Percentiles rank a stretch among this genome's conserved stretches.
phyloP scores from a whole-genome alignment of 805 yeast genomes.

The Wickerhamomyces ciferrii region DNA sequence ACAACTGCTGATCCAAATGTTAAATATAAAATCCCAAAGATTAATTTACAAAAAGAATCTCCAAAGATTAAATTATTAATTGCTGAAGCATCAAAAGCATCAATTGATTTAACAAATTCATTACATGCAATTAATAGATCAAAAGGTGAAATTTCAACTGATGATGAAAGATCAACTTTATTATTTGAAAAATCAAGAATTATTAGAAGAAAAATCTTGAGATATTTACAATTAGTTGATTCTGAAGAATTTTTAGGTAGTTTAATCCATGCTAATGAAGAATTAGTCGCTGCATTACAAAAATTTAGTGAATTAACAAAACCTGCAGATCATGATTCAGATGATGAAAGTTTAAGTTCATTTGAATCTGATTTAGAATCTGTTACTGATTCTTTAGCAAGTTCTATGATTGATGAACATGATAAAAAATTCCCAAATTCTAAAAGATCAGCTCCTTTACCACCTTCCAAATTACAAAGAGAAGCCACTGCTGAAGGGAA shows the following conservation, averaged over 20 bases:
- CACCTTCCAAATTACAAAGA: conserved; percentile 8
- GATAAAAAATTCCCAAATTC: conserved; percentile 7
- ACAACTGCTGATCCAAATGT: conserved; percentile 31
- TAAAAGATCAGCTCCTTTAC: conserved; percentile 15
- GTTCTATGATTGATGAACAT: conserved; percentile 22
- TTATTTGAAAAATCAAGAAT: conserved; percentile 72
- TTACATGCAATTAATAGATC: conserved; percentile 38
- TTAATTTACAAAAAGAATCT: conserved; percentile 63
- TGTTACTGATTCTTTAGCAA: conserved; percentile 20
- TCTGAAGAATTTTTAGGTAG: conserved; percentile 87
- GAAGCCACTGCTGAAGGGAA: conserved; percentile 25
- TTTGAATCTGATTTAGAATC: conserved; percentile 24
- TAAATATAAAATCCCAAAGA: conserved; percentile 58
- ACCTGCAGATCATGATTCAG: conserved; percentile 34
- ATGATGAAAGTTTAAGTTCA: conserved; percentile 27
- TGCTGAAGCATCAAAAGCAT: conserved; percentile 70
- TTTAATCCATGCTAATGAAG: conserved; percentile 85
- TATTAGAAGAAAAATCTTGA: conserved; percentile 70
- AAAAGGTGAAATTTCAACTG: conserved; percentile 51
- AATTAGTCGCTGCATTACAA: conserved; percentile 69
- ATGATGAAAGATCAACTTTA: conserved; percentile 53
- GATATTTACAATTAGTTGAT: conserved; percentile 79
- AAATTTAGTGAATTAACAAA: conserved; percentile 55
- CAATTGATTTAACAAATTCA: conserved; percentile 65
- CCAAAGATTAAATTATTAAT: conserved; percentile 65